Evolutionary conservation across 1,139 yeast species (phyloP).

Genomic region (Suhomyces yuchorum): DNA sequence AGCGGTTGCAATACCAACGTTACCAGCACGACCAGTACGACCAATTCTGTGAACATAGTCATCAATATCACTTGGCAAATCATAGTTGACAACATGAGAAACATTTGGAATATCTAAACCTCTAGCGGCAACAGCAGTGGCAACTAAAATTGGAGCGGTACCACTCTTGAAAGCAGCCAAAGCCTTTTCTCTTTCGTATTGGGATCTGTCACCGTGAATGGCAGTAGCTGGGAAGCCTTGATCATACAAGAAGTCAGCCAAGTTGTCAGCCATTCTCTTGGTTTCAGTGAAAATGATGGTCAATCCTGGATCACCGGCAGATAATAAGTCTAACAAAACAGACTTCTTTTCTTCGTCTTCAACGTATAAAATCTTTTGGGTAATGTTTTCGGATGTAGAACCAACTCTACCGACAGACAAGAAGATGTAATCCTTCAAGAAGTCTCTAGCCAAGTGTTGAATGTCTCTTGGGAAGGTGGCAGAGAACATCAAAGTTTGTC

Average conservation of each 20-base stretch:
- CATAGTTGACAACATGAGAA: slow-evolving; percentile 88
- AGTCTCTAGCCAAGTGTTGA: slow-evolving; percentile 87
- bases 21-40: slow-evolving; percentile 99
- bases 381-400: slow-evolving; percentile 95
- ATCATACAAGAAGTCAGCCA: slow-evolving; percentile 85
- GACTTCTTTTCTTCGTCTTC: slow-evolving; percentile 96
- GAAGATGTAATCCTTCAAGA: slow-evolving; percentile 89
- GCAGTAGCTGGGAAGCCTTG: slow-evolving; percentile 99
- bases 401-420: slow-evolving; percentile 91
- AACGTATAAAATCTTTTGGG: slow-evolving; percentile 87
- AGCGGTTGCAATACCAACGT: slow-evolving; percentile 91
- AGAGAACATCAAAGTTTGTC: slow-evolving; percentile 99
- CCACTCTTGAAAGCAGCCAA: slow-evolving; percentile 89
- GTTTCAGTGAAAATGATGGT: slow-evolving; percentile 97
- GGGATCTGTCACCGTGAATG: slow-evolving; percentile 98
- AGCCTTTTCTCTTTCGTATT: slow-evolving; percentile 99
- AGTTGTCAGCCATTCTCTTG: slow-evolving; percentile 95
- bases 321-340: slow-evolving; percentile 86
- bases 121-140: slow-evolving; percentile 99
- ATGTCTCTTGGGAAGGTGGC: slow-evolving; percentile 99
- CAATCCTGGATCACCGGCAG: slow-evolving; percentile 78
- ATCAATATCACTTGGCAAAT: slow-evolving; percentile 97
- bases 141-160: slow-evolving; percentile 95
- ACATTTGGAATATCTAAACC: slow-evolving; percentile 99
- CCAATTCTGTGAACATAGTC: slow-evolving; percentile 96